A percentile compares a stretch with the other conserved stretches of the same genome.
Conservation (phyloP, 1,139 yeast genomes). For the Candida freyschussii region DNA sequence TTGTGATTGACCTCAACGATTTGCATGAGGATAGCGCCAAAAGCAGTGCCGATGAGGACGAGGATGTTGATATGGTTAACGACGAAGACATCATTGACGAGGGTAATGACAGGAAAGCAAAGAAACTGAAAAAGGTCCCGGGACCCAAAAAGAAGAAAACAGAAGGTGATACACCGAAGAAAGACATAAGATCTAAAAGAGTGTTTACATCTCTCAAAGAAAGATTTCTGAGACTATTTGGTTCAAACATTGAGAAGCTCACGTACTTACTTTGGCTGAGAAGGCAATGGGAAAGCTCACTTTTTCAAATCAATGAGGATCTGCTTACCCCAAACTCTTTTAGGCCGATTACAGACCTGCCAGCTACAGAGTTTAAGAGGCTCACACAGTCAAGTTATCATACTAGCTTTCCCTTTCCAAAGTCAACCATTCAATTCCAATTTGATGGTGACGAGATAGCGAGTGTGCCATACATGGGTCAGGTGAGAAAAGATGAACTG, state of each 20-base stretch:
- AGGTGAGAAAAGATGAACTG: constrained; percentile 24
- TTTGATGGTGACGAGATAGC: constrained; percentile 23
- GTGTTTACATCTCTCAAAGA: constrained; percentile 34
- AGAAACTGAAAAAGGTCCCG: constrained; percentile 6
- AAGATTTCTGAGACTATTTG: constrained; percentile 33
- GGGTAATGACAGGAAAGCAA: constrained; percentile 9
- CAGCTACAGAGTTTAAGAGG: constrained; percentile 3
- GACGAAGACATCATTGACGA: constrained; percentile 1
- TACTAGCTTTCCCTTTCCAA: constrained; percentile 11
- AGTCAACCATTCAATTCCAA: constrained; percentile 11
- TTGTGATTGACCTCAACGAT: constrained; percentile 13
- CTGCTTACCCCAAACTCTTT: constrained; percentile 12
- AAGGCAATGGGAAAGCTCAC: constrained; percentile 31
- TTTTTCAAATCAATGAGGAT: constrained; percentile 28
- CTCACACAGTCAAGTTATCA: constrained; percentile 15
- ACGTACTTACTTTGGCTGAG: constrained; percentile 31
- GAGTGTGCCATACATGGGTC: constrained; percentile 18
- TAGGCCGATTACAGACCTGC: constrained; percentile 5
- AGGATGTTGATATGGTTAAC: constrained; percentile 3
- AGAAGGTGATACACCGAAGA: constrained; percentile 11
- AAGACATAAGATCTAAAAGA: constrained; percentile 22
- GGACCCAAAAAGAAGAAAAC: background rate
- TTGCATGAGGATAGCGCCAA: constrained; percentile 7
- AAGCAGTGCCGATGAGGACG: constrained; percentile 2
- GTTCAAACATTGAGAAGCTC: constrained; percentile 31